Evolutionary conservation across 2,329 filamentous ascomycete species (phyloP).

Genomic region (Nemania serpens): DNA sequence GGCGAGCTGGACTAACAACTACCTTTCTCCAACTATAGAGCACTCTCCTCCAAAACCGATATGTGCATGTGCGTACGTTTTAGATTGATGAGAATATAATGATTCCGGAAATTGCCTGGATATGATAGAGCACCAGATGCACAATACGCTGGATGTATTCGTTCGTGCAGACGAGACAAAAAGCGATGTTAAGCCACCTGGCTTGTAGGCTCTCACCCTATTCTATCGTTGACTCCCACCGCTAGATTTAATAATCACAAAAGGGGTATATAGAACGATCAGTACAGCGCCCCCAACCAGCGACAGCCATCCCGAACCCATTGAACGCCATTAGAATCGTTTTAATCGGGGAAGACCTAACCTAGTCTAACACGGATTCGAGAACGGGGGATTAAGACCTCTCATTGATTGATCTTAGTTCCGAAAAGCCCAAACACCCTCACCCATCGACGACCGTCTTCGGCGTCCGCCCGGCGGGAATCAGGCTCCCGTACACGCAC

Average conservation of each 20-base stretch:
- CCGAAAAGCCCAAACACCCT: slow-evolving; percentile 68
- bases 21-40: no score
- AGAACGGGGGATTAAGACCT: neutral
- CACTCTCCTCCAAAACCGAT: no score
- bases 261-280: slow-evolving; percentile 12
- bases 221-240: neutral
- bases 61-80: no score
- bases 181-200: no score
- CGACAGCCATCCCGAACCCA: neutral
- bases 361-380: neutral
- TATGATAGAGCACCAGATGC: no score
- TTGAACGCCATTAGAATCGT: neutral
- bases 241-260: neutral
- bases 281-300: neutral
- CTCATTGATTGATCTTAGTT: slow-evolving; percentile 55
- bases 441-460: slow-evolving; percentile 59
- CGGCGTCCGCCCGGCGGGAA: slow-evolving; percentile 50
- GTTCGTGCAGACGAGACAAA: no score
- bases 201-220: neutral
- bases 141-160: no score
- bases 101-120: no score
- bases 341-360: neutral
- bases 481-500: slow-evolving; percentile 52
- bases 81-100: no score
- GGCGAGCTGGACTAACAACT: no score